Conservation (phyloP, 2,329 filamentous ascomycete species). For the Thielaviopsis ethacetica region DNA sequence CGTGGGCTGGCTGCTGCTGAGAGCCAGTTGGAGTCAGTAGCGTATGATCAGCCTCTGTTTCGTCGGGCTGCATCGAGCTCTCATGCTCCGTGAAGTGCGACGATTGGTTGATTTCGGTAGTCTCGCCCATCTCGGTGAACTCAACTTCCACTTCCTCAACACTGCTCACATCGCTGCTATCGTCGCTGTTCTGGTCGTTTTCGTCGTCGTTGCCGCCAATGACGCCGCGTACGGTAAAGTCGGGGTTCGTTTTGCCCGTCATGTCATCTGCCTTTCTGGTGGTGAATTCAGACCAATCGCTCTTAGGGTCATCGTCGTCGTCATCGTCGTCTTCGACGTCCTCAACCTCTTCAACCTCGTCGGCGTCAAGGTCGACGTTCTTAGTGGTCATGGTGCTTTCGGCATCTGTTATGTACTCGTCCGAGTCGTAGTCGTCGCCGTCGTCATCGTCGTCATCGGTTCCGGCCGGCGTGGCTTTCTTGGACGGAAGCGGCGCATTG, state of each 20-base stretch:
- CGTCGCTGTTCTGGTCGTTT: conserved; percentile 17
- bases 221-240: conserved; percentile 20
- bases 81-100: conserved; percentile 8
- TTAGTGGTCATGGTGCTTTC: conserved; percentile 71
- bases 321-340: conserved; percentile 37
- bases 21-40: neutral
- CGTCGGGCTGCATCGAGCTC: neutral
- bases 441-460: conserved; percentile 8
- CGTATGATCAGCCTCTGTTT: neutral
- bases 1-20: conserved; percentile 15
- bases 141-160: conserved; percentile 8
- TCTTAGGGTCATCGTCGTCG: conserved; percentile 42
- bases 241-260: conserved; percentile 26
- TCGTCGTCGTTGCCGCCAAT: conserved; percentile 18
- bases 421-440: conserved; percentile 26
- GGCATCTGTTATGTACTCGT: conserved; percentile 66
- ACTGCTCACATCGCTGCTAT: neutral
- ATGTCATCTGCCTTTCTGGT: conserved; percentile 42
- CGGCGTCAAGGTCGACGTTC: conserved; percentile 23
- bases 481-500: conserved; percentile 55
- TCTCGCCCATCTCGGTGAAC: conserved; percentile 25
- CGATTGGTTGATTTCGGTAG: conserved; percentile 19
- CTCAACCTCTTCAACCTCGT: conserved; percentile 27
- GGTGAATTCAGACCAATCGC: conserved; percentile 81
- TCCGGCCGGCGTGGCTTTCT: conserved; percentile 9